Evolutionary conservation across 78 protist genomes (phyloP).

Genomic region (Monocercomonoides exilis): DNA sequence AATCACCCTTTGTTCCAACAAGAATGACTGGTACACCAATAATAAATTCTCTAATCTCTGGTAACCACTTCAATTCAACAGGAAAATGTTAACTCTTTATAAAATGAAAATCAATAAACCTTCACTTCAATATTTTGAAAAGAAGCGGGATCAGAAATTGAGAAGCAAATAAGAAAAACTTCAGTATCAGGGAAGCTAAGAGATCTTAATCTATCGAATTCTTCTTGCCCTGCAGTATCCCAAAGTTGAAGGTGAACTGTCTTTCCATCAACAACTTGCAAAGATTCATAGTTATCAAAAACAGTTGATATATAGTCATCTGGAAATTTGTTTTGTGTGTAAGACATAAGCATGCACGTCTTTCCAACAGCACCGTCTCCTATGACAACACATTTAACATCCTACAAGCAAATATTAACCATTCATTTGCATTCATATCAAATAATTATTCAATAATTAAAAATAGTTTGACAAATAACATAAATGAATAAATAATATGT

Average conservation of each 20-base stretch:
- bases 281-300: slow-evolving; percentile 10
- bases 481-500: no score
- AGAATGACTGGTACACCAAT: not conserved
- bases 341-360: not conserved
- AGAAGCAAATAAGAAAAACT: slow-evolving; percentile 55
- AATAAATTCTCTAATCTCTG: not conserved
- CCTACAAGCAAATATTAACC: no score
- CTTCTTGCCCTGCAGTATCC: slow-evolving; percentile 20
- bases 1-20: slow-evolving; percentile 6
- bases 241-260: slow-evolving; percentile 6
- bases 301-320: not conserved
- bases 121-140: not conserved
- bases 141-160: not conserved
- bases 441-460: no score
- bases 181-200: slow-evolving; percentile 65
- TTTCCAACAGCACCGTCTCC: slow-evolving; percentile 24
- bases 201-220: slow-evolving; percentile 39
- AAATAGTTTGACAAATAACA: no score
- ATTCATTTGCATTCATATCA: no score
- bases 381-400: not conserved
- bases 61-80: not conserved
- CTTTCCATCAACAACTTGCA: slow-evolving; percentile 1
- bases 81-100: not conserved
- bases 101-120: not conserved
- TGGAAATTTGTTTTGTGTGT: not conserved